A percentile compares a stretch with the other conserved stretches of the same genome.
Evolutionary conservation across 257 asterid genomes (phyloP).

Genomic region (Solanum neorickii): DNA sequence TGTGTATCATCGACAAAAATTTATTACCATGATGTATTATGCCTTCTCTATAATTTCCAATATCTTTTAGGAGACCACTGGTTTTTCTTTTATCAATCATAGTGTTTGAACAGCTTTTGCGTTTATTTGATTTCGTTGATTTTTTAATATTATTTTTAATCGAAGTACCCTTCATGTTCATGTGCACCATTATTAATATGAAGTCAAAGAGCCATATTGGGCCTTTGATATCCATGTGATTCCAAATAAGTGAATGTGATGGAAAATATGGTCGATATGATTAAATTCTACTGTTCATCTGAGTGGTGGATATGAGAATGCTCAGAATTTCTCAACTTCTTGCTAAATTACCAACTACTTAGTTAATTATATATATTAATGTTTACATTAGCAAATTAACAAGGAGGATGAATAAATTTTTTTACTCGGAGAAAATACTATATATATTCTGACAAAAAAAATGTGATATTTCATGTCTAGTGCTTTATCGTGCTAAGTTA

Average conservation of each 20-base stretch:
- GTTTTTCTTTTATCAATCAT: no score
- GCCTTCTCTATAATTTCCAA: neutral
- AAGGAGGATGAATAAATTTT: neutral
- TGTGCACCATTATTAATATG: neutral
- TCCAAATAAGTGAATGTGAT: neutral
- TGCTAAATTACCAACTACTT: neutral
- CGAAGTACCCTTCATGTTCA: neutral
- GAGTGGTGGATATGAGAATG: neutral
- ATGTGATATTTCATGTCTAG: no score
- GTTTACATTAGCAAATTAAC: neutral
- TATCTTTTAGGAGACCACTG: neutral
- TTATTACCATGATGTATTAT: neutral
- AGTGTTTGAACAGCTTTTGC: no score
- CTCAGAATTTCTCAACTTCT: neutral
- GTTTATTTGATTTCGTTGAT: neutral
- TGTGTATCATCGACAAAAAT: neutral
- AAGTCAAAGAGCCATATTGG: neutral
- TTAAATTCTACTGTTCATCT: neutral
- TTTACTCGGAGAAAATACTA: no score
- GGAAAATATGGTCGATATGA: neutral
- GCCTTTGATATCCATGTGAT: neutral
- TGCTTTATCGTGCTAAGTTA: no score
- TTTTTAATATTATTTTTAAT: neutral
- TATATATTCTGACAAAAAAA: no score
- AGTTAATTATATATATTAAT: neutral